Conservation (phyloP, 805 yeast genomes). For the Candida railenensis region DNA sequence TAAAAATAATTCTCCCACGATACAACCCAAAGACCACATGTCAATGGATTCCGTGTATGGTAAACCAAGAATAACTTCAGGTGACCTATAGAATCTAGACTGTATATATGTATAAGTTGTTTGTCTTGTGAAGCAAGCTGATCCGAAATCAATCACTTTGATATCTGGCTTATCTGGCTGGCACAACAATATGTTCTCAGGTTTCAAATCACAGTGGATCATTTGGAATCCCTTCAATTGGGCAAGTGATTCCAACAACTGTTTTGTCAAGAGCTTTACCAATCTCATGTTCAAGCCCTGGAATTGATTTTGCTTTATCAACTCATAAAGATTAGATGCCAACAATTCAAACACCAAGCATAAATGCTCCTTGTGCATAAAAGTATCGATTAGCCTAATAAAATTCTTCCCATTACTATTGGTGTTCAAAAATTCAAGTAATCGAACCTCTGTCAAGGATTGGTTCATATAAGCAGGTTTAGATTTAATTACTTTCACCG, state of each 20-base stretch:
- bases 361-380: slow-evolving; percentile 87
- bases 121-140: slow-evolving; percentile 90
- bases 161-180: slow-evolving; percentile 81
- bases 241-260: slow-evolving; percentile 75
- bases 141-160: slow-evolving; percentile 94
- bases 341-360: slow-evolving; percentile 90
- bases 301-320: slow-evolving; percentile 89
- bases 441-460: slow-evolving; percentile 83
- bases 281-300: slow-evolving; percentile 82
- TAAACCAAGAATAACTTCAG: slow-evolving; percentile 88
- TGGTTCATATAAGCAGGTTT: slow-evolving; percentile 90
- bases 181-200: slow-evolving; percentile 85
- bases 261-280: slow-evolving; percentile 75
- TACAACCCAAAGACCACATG: slow-evolving; percentile 97
- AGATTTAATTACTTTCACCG: slow-evolving; percentile 92
- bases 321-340: slow-evolving; percentile 84
- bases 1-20: slow-evolving; percentile 82
- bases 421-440: slow-evolving; percentile 76
- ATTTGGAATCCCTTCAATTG: slow-evolving; percentile 79
- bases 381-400: slow-evolving; percentile 78
- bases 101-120: slow-evolving; percentile 90
- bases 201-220: slow-evolving; percentile 96
- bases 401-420: slow-evolving; percentile 69
- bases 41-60: slow-evolving; percentile 93
- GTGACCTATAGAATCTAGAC: slow-evolving; percentile 89